Percentiles rank a stretch among this genome's conserved stretches.
Evolutionary conservation across 116 monocot species (phyloP).

Genomic region (Iris pallida): DNA sequence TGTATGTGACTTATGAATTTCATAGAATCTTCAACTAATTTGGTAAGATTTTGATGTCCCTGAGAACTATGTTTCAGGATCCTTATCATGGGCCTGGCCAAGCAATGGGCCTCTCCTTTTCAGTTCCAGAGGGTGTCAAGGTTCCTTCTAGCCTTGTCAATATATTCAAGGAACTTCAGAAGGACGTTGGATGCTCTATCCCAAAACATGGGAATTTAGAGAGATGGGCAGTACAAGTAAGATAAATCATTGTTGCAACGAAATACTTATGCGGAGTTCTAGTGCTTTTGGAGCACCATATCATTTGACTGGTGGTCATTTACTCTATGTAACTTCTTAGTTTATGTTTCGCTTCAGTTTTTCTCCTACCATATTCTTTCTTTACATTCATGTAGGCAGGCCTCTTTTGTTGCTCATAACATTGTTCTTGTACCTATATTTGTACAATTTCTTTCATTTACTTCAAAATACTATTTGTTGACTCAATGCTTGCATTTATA

Average conservation of each 20-base stretch:
- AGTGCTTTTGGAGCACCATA: not conserved
- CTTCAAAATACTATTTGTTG: not conserved
- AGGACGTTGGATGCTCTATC: slow-evolving; percentile 71
- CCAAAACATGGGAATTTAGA: slow-evolving; percentile 87
- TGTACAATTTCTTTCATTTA: too few species aligned
- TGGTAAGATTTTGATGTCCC: too few species aligned
- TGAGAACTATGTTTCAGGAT: slow-evolving; percentile 40
- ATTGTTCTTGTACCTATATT: not conserved
- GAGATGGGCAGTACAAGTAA: slow-evolving; percentile 85
- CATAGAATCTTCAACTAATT: too few species aligned
- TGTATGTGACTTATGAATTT: too few species aligned
- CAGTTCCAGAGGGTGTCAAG: slow-evolving; percentile 74
- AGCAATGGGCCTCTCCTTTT: slow-evolving; percentile 90
- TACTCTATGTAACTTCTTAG: not conserved
- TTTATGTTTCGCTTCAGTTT: not conserved
- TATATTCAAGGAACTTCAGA: slow-evolving; percentile 89
- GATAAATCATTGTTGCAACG: not conserved
- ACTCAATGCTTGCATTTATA: not conserved
- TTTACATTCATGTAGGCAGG: too few species aligned
- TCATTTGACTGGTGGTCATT: not conserved
- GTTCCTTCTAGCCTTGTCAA: slow-evolving; percentile 77
- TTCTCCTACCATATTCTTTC: too few species aligned
- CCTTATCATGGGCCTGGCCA: slow-evolving; percentile 93
- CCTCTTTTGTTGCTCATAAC: not conserved
- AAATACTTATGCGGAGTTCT: not conserved